Base-by-base conservation (phyloP, 805 yeast genomes). In the Wickerhamiella allomyrinae region DNA sequence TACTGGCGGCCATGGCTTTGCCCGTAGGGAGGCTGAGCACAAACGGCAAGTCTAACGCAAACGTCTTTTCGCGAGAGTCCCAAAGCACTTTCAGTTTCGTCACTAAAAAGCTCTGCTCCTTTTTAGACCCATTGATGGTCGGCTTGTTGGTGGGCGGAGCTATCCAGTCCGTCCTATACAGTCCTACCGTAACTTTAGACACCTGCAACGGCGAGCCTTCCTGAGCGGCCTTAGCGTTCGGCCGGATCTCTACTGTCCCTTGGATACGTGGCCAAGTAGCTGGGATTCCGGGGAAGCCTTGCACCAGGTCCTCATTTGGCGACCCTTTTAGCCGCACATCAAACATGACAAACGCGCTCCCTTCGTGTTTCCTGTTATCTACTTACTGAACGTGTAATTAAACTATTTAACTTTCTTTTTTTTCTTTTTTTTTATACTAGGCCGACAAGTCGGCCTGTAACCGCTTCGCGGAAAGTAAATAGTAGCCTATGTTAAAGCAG, bases 231-330 rank as follows among this genome's bases (percentile, higher is more conserved):
- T 40, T 33, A 13, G 41, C 27, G 7, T 20, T 35, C 19, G 43
- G 45, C 7, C 68, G 51, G 27, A 65, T 50, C 40, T 63, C 65
- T 4, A 65, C 60, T 2, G 59, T 57, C 2, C 67, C 69, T 17
- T 57, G 57, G 2, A 65, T 45, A 5, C 69, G 55, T 2, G 69
- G 69, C 57, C 62, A 58, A 5, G 66, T 57, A 1, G 69, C 69
- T 2, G 59, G 54, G n/a, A 65, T 58, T 0, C 69, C 69, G 2
- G 69, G 69, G 40, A 53, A 65, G 10, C 69, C 69, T 33, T 55
- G 60, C 17, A 65, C 63, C 7, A 64, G 46, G 34, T 64, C 68
- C 39, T 61, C 62, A 41, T 65, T 65, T 5, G 69, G 66, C 7
- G 50, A 51, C 2, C 69, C 67, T 22, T 53, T 49, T 31, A 47